Percentiles rank a stretch among this genome's conserved stretches.
Conservation (phyloP, 2,329 filamentous ascomycete genomes). For the Sarocladiaceae sp. region DNA sequence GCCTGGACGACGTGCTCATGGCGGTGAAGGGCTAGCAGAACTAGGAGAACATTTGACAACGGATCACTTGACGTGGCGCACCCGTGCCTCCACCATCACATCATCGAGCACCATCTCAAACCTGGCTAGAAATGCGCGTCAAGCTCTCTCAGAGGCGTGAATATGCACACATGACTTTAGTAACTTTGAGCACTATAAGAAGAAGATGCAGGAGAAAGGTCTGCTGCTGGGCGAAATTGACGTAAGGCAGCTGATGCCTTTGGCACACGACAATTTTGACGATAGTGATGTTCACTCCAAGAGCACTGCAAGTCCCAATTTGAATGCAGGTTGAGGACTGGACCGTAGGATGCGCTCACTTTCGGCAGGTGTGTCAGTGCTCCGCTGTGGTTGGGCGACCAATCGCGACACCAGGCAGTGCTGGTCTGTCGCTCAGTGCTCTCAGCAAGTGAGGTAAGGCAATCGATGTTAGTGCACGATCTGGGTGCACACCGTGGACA, state of each 20-base stretch:
- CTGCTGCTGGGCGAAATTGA: neutral
- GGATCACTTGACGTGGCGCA: slow-evolving; percentile 1
- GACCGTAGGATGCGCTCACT: neutral
- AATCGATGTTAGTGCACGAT: neutral
- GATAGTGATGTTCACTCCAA: neutral
- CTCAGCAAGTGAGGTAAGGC: no score
- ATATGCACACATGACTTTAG: no score
- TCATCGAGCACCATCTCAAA: neutral
- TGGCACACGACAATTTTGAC: neutral
- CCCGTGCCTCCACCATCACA: neutral
- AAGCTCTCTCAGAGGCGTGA: no score
- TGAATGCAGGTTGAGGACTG: neutral
- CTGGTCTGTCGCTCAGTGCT: neutral
- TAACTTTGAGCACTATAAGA: no score
- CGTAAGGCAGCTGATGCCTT: neutral
- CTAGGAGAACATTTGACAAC: neutral
- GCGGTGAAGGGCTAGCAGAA: neutral
- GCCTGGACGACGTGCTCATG: neutral
- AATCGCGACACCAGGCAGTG: neutral
- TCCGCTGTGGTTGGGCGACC: slow-evolving; percentile 5
- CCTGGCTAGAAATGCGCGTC: neutral
- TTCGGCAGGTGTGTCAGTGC: neutral
- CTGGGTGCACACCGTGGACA: neutral
- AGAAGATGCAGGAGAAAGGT: no score
- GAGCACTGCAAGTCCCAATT: no score